Percentiles rank a stretch among this genome's conserved stretches.
Evolutionary conservation across 116 monocot genomes (phyloP).

Genomic region (Papilionanthe hybrid): DNA sequence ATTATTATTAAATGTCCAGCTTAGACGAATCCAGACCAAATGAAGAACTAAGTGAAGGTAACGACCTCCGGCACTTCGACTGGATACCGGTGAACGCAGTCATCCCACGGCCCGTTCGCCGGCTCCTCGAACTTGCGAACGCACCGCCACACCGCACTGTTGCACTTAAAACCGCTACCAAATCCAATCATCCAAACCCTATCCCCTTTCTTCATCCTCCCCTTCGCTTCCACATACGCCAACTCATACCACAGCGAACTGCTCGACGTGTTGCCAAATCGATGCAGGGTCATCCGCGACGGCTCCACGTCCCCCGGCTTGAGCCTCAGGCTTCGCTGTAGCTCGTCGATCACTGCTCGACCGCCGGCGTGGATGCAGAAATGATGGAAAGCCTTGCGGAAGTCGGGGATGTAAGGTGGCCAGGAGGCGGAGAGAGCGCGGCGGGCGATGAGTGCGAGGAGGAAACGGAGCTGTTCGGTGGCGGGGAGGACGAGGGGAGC

Average conservation of each 20-base stretch:
- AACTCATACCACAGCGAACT: constrained; percentile 54
- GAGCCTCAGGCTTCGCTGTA: constrained; percentile 21
- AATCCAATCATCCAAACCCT: constrained; percentile 48
- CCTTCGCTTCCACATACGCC: constrained; percentile 38
- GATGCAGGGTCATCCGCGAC: constrained; percentile 40
- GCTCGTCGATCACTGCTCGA: constrained; percentile 22
- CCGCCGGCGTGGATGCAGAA: constrained; percentile 53
- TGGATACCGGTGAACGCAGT: constrained; percentile 22
- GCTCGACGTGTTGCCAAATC: constrained; percentile 49
- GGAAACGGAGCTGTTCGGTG: constrained; percentile 32
- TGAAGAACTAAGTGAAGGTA: not conserved
- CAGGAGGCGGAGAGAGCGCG: constrained; percentile 14
- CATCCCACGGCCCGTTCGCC: constrained; percentile 22
- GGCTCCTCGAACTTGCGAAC: not conserved
- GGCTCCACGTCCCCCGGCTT: constrained; percentile 31
- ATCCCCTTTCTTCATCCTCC: constrained; percentile 36
- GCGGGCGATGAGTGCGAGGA: constrained; percentile 22
- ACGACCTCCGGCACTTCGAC: constrained; percentile 16
- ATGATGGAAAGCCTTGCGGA: constrained; percentile 44
- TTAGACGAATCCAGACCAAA: not conserved
- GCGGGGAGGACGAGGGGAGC: constrained; percentile 21
- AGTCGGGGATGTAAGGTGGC: constrained; percentile 48
- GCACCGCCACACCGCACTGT: constrained; percentile 43
- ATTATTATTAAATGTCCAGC: not conserved
- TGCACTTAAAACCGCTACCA: constrained; percentile 37